Evolutionary conservation across 2,329 filamentous ascomycete genomes (phyloP).

Genomic region (Xylariaceae sp.): DNA sequence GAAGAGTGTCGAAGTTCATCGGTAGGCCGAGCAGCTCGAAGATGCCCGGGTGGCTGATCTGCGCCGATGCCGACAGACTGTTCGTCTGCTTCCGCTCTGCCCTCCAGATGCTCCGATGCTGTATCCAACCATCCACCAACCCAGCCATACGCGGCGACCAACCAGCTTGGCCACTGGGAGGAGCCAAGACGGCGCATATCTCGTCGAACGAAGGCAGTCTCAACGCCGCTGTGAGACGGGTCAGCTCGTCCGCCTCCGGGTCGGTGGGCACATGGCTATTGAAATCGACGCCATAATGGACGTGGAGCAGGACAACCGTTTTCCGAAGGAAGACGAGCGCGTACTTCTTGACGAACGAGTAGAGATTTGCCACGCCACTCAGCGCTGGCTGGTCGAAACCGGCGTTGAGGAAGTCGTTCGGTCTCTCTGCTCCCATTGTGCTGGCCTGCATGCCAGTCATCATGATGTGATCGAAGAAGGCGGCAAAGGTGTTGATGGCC

Average conservation of each 20-base stretch:
- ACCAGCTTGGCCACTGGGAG: slow-evolving; percentile 38
- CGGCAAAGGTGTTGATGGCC: slow-evolving; percentile 48
- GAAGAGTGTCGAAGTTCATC: slow-evolving; percentile 84
- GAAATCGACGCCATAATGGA: slow-evolving; percentile 85
- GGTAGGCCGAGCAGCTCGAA: slow-evolving; percentile 91
- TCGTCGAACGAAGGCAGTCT: slow-evolving; percentile 73
- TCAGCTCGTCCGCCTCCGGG: slow-evolving; percentile 68
- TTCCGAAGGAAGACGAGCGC: slow-evolving; percentile 89
- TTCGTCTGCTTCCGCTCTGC: slow-evolving; percentile 7
- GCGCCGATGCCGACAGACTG: slow-evolving; percentile 36
- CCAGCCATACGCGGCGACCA: slow-evolving; percentile 43
- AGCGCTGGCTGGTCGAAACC: slow-evolving; percentile 53
- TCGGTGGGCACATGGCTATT: slow-evolving; percentile 60
- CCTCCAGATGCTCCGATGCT: slow-evolving; percentile 48
- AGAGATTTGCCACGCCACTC: slow-evolving; percentile 48
- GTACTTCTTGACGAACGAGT: slow-evolving; percentile 68
- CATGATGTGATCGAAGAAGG: slow-evolving; percentile 47
- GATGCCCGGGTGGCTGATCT: slow-evolving; percentile 76
- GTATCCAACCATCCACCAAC: slow-evolving; percentile 66
- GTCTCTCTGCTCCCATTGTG: slow-evolving; percentile 30
- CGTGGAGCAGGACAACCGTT: slow-evolving; percentile 73
- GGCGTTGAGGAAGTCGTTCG: slow-evolving; percentile 34
- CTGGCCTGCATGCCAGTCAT: slow-evolving; percentile 40
- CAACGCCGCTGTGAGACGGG: slow-evolving; percentile 71
- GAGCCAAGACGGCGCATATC: slow-evolving; percentile 60